Evolutionary conservation across 306 rosid species (phyloP).

Genomic region (Acacia crassicarpa): DNA sequence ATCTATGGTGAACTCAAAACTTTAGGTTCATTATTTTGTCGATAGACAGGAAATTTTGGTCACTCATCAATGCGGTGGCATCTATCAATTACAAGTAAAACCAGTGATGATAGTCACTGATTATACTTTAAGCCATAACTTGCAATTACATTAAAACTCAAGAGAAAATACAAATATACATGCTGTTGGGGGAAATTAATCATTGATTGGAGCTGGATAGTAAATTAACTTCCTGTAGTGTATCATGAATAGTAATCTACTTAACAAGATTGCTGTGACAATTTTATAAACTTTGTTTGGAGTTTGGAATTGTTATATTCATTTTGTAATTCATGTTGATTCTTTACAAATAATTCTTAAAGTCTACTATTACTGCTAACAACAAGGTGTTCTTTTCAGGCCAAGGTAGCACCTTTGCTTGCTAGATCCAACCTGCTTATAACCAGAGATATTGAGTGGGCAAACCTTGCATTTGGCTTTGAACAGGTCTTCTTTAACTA

Average conservation of each 20-base stretch:
- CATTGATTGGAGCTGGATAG: not conserved
- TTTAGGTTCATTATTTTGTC: not conserved
- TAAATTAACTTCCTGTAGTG: not conserved
- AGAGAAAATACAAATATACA: not conserved
- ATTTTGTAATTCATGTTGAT: not conserved
- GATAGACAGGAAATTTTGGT: not conserved
- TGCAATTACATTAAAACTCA: not conserved
- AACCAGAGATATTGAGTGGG: conserved; percentile 96
- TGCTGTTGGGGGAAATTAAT: not conserved
- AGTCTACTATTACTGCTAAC: conserved; percentile 8
- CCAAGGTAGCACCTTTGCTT: conserved; percentile 79
- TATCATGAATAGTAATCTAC: not conserved
- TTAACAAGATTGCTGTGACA: not conserved
- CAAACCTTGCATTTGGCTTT: conserved; percentile 87
- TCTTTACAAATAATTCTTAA: not conserved
- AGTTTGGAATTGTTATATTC: not conserved
- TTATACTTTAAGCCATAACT: not conserved
- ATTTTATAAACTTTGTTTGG: not conserved
- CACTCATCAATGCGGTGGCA: not conserved
- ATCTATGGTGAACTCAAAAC: not conserved
- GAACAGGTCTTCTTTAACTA: conserved; percentile 66
- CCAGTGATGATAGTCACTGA: not conserved
- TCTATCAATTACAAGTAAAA: not conserved
- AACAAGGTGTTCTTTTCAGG: conserved; percentile 45
- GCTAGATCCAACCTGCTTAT: conserved; percentile 93